Evolutionary conservation across 2,329 filamentous ascomycete species (phyloP).

Genomic region (Dactylellina haptotyla): DNA sequence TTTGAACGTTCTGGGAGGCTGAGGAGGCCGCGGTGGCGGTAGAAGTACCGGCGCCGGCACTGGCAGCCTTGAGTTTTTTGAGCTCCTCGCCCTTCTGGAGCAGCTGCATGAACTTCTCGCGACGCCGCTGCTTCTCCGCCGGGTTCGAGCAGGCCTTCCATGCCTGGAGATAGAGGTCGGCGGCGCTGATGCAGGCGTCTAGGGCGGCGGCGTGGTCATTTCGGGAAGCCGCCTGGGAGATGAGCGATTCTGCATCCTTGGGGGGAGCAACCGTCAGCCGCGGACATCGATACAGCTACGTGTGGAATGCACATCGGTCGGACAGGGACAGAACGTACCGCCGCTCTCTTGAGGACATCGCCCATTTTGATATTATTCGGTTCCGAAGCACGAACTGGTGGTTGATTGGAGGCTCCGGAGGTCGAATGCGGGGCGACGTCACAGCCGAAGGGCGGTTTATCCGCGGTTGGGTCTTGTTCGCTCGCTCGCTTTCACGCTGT

Average conservation of each 20-base stretch:
- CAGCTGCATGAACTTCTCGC: constrained; percentile 40
- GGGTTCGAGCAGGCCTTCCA: constrained; percentile 41
- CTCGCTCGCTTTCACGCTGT: background rate
- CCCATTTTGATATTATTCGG: background rate
- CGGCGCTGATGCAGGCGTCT: constrained; percentile 43
- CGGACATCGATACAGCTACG: no score
- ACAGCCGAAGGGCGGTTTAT: constrained; percentile 34
- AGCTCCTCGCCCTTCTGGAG: constrained; percentile 36
- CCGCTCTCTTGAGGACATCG: constrained; percentile 15
- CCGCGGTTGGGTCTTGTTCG: constrained; percentile 38
- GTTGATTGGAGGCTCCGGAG: background rate
- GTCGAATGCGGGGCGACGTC: constrained; percentile 39
- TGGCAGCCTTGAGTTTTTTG: constrained; percentile 31
- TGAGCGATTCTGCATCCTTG: constrained; percentile 54
- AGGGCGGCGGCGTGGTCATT: constrained; percentile 39
- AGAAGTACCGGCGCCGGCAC: background rate
- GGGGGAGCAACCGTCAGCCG: constrained; percentile 18
- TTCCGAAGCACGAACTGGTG: background rate
- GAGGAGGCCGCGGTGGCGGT: background rate
- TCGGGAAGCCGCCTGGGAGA: constrained; percentile 49
- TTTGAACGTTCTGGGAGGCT: background rate
- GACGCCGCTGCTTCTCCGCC: constrained; percentile 43
- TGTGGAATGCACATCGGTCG: background rate
- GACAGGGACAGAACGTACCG: constrained; percentile 17
- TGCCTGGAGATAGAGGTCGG: constrained; percentile 42